Conservation (phyloP, 1,284 basidiomycete genomes). For the Gomphus bonarii region DNA sequence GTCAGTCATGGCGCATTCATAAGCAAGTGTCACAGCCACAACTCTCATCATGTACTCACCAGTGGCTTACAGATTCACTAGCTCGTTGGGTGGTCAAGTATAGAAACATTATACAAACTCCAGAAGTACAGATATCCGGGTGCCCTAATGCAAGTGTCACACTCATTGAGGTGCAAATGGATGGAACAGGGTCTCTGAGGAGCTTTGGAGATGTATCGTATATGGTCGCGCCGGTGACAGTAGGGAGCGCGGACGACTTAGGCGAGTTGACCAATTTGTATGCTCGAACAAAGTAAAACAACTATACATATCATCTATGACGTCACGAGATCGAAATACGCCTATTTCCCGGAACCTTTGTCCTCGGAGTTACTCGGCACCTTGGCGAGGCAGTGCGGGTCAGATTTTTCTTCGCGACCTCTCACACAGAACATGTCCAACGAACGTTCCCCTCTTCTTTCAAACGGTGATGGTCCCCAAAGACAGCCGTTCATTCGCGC, state of each 20-base stretch:
- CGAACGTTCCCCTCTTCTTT: constrained; percentile 34
- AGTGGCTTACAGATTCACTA: constrained; percentile 25
- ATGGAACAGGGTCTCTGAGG: constrained; percentile 33
- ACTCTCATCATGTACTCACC: not conserved
- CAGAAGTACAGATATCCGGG: constrained; percentile 32
- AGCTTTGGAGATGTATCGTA: constrained; percentile 49
- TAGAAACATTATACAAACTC: constrained; percentile 26
- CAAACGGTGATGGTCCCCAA: constrained; percentile 24
- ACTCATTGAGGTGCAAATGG: constrained; percentile 38
- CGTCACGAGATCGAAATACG: too few species aligned
- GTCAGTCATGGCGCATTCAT: constrained; percentile 62
- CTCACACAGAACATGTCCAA: constrained; percentile 16
- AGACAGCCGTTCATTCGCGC: constrained; percentile 27
- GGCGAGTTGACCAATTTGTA: not conserved
- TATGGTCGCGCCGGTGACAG: constrained; percentile 24
- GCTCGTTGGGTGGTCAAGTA: constrained; percentile 34
- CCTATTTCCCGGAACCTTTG: too few species aligned
- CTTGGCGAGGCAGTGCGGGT: not conserved
- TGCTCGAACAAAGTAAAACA: not conserved
- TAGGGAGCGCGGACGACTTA: constrained; percentile 42
- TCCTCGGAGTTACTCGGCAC: not conserved
- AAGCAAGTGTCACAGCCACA: constrained; percentile 7
- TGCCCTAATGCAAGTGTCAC: constrained; percentile 53
- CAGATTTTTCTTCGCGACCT: not conserved
- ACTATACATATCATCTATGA: too few species aligned